Conservation (phyloP, 2,329 filamentous ascomycete genomes). For the Diaporthe nobilis region DNA sequence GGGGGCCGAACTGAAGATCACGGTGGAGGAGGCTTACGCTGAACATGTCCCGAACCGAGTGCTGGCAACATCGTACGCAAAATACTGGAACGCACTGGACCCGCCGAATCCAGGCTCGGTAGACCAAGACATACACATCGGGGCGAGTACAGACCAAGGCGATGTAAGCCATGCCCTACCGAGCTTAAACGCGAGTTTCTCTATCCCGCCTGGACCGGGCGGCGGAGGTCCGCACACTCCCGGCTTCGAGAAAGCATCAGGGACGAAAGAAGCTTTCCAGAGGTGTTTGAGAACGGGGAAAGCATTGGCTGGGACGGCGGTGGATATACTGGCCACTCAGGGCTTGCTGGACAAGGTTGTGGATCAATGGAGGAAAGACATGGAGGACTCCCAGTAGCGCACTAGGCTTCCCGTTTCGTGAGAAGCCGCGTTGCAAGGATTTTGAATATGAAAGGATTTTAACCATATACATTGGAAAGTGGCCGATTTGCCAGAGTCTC, state of each 20-base stretch:
- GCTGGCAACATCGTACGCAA: slow-evolving; percentile 61
- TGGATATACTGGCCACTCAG: slow-evolving; percentile 61
- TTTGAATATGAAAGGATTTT: not conserved
- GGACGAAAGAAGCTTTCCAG: slow-evolving; percentile 62
- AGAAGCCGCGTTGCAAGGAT: not conserved
- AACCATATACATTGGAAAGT: too few relatives aligned
- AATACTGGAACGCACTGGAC: slow-evolving; percentile 59
- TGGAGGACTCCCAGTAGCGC: slow-evolving; percentile 36
- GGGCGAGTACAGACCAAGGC: slow-evolving; percentile 72
- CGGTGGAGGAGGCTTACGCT: slow-evolving; percentile 59
- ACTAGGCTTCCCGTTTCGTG: not conserved
- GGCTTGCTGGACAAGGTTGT: slow-evolving; percentile 60
- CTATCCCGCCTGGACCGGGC: slow-evolving; percentile 60
- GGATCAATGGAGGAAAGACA: slow-evolving; percentile 54
- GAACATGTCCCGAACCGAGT: slow-evolving; percentile 69
- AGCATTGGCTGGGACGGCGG: slow-evolving; percentile 61
- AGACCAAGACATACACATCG: slow-evolving; percentile 25
- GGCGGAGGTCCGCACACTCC: slow-evolving; percentile 66
- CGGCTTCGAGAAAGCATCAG: slow-evolving; percentile 65
- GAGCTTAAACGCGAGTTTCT: slow-evolving; percentile 66
- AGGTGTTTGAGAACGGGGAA: slow-evolving; percentile 63
- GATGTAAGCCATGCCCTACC: slow-evolving; percentile 71
- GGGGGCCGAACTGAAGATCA: slow-evolving; percentile 63
- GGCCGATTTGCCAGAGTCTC: too few relatives aligned
- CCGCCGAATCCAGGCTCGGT: slow-evolving; percentile 46